Conservation (phyloP, 306 rosid genomes). For the Astragalus membranaceus region DNA sequence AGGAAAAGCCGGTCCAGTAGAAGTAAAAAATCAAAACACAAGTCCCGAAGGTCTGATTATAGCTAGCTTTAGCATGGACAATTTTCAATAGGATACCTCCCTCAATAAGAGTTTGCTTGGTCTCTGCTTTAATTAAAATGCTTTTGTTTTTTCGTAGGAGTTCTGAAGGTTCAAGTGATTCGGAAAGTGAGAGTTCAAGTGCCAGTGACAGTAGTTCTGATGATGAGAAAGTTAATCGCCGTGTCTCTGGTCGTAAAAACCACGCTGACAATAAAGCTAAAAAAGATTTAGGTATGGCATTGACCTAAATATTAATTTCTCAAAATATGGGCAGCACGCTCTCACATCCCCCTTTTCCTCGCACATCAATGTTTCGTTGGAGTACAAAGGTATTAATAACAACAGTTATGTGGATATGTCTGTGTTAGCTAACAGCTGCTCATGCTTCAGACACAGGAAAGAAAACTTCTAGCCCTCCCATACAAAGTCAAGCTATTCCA, state of each 20-base stretch:
- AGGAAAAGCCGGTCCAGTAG: slow-evolving; percentile 48
- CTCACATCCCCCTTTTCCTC: neutral
- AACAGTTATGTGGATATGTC: slow-evolving; percentile 4
- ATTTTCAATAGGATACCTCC: neutral
- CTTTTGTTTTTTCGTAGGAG: slow-evolving; percentile 36
- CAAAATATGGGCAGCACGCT: neutral
- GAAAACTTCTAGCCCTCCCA: slow-evolving; percentile 29
- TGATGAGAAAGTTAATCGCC: slow-evolving; percentile 35
- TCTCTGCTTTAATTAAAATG: slow-evolving; percentile 22
- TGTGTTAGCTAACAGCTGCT: slow-evolving; percentile 22
- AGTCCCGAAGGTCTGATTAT: slow-evolving; percentile 52
- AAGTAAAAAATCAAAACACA: slow-evolving; percentile 52
- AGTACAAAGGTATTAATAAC: neutral
- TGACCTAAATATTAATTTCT: neutral
- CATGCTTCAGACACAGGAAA: slow-evolving; percentile 46
- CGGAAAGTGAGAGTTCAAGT: slow-evolving; percentile 51
- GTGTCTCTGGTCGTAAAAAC: slow-evolving; percentile 32
- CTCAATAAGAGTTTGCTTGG: slow-evolving; percentile 15
- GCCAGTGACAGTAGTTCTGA: slow-evolving; percentile 56
- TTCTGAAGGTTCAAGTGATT: slow-evolving; percentile 56
- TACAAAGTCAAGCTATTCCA: slow-evolving; percentile 15
- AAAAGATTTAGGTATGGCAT: slow-evolving; percentile 36
- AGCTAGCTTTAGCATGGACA: neutral
- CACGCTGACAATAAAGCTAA: slow-evolving; percentile 37
- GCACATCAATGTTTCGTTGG: neutral